Percentiles rank a stretch among this genome's conserved stretches.
phyloP scores from a whole-genome alignment of 345 rosid species.

The Geranium brycei region DNA sequence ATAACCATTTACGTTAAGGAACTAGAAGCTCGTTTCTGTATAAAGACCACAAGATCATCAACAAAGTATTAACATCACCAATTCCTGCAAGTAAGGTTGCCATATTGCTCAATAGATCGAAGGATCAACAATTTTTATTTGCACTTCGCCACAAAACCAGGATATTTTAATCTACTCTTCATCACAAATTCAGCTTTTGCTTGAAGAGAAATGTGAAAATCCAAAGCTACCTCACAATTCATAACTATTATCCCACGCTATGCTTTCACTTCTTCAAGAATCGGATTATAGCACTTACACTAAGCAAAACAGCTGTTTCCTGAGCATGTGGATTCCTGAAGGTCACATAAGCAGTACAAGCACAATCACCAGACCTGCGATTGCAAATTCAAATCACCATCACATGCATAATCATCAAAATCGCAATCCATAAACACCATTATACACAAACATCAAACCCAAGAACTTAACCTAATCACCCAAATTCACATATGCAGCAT shows the following conservation, averaged over 20 bases:
- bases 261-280: background rate
- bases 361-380: constrained; percentile 35
- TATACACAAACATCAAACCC: background rate
- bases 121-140: no score
- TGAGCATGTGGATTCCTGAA: constrained; percentile 68
- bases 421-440: background rate
- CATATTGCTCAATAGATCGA: no score
- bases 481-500: no score
- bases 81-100: no score
- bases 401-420: background rate
- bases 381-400: background rate
- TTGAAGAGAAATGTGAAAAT: background rate
- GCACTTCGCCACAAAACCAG: no score
- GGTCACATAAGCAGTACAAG: constrained; percentile 58
- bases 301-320: constrained; percentile 73
- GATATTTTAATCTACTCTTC: background rate
- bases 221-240: background rate
- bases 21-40: background rate
- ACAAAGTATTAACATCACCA: no score
- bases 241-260: background rate
- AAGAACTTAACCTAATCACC: background rate
- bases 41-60: background rate
- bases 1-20: background rate
- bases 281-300: constrained; percentile 30
- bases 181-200: background rate